Evolutionary conservation across 257 asterid species (phyloP).

Genomic region (Ajuga chamaepitys): DNA sequence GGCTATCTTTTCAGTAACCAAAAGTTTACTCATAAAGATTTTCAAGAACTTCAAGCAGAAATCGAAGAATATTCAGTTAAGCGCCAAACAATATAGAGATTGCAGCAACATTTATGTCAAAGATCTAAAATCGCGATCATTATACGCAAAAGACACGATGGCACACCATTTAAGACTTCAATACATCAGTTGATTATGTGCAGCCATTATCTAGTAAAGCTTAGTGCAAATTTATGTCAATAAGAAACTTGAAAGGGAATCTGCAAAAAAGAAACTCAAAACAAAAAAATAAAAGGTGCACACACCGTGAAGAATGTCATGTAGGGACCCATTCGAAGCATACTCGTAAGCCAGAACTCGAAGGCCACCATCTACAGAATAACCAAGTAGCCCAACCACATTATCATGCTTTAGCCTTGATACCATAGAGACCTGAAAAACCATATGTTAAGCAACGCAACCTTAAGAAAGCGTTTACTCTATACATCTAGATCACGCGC

Average conservation of each 20-base stretch:
- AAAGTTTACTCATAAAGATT: neutral
- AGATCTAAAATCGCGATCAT: neutral
- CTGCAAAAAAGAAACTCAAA: neutral
- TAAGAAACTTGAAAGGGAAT: neutral
- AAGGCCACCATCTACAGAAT: conserved; percentile 56
- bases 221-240: neutral
- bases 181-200: neutral
- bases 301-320: conserved; percentile 76
- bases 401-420: conserved; percentile 67
- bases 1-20: neutral
- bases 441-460: neutral
- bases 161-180: neutral
- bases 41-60: neutral
- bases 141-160: neutral
- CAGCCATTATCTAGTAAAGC: neutral
- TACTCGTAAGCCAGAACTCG: conserved; percentile 66
- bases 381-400: conserved; percentile 64
- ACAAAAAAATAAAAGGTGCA: neutral
- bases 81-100: neutral
- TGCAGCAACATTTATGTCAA: neutral
- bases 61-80: neutral
- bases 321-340: conserved; percentile 73
- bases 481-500: neutral
- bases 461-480: neutral
- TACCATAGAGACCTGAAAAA: conserved; percentile 68